Conservation (phyloP, 1,284 basidiomycete genomes). For the Melampsora allii-populina region DNA sequence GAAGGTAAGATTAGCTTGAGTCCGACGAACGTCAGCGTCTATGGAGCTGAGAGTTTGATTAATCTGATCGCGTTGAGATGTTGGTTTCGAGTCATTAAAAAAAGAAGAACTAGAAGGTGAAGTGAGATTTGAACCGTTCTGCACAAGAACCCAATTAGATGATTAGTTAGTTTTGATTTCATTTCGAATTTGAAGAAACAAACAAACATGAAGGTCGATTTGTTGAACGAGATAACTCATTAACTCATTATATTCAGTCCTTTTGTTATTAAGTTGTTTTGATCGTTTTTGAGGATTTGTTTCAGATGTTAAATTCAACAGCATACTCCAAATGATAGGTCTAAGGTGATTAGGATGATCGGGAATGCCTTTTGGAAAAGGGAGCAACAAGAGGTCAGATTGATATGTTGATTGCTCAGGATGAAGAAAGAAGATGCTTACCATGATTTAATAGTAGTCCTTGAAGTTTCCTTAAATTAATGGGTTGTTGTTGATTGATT, state of each 20-base stretch:
- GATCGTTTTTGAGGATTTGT: background rate
- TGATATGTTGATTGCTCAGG: background rate
- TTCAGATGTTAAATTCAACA: background rate
- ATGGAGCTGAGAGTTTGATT: background rate
- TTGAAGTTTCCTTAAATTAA: no score
- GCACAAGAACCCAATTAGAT: no score
- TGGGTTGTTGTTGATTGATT: no score
- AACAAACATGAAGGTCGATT: background rate
- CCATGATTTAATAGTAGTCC: no score
- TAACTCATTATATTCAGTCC: conserved; percentile 1
- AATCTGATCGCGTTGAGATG: no score
- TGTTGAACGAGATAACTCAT: background rate
- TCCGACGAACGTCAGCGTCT: background rate
- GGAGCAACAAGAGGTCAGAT: background rate
- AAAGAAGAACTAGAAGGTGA: no score
- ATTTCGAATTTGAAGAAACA: no score
- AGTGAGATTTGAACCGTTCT: no score
- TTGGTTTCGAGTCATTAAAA: no score
- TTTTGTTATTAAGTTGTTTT: background rate
- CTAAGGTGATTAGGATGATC: background rate
- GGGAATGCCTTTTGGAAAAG: background rate
- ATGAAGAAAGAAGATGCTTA: background rate
- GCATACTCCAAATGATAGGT: background rate
- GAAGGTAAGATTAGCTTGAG: conserved; percentile 6
- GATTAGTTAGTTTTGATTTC: no score